Evolutionary conservation across 352 stramenopile species (phyloP).

Genomic region (Phytophthora pini): DNA sequence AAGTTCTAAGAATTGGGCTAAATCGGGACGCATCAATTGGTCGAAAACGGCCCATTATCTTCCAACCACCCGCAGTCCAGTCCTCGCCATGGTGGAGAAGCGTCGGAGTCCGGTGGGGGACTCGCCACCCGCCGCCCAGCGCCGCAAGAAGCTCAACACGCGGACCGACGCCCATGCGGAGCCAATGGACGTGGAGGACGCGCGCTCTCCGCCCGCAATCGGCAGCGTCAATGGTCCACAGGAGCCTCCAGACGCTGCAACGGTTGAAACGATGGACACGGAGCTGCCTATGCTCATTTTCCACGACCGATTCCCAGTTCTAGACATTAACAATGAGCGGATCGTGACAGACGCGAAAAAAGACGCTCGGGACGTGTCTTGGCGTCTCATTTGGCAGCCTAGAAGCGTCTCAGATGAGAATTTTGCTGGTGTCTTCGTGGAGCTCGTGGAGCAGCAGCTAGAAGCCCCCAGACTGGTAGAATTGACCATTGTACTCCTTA

Average conservation of each 20-base stretch:
- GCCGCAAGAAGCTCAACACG: slow-evolving; percentile 40
- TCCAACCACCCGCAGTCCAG: slow-evolving; percentile 31
- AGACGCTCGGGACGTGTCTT: slow-evolving; percentile 51
- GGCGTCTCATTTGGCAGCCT: slow-evolving; percentile 75
- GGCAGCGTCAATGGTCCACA: slow-evolving; percentile 1
- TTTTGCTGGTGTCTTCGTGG: slow-evolving; percentile 66
- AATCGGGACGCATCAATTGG: slow-evolving; percentile 30
- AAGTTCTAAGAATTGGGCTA: background rate
- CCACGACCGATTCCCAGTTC: slow-evolving; percentile 45
- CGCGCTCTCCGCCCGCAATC: slow-evolving; percentile 4
- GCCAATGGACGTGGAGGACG: slow-evolving; percentile 17
- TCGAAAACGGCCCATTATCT: slow-evolving; percentile 31
- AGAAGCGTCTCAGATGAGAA: slow-evolving; percentile 50
- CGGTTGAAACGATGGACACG: background rate
- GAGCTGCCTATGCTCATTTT: slow-evolving; percentile 36
- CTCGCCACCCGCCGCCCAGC: slow-evolving; percentile 29
- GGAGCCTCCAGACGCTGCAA: slow-evolving; percentile 24
- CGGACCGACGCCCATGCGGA: slow-evolving; percentile 6
- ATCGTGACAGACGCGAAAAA: slow-evolving; percentile 37
- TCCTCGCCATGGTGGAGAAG: slow-evolving; percentile 55
- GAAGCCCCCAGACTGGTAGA: slow-evolving; percentile 20
- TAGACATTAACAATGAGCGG: slow-evolving; percentile 40
- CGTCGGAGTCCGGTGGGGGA: slow-evolving; percentile 40
- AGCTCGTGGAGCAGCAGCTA: slow-evolving; percentile 44
- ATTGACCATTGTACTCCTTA: slow-evolving; percentile 57